Percentiles rank a stretch among this genome's conserved stretches.
These are phyloP conservation scores for Podospora anserina DNA, from an alignment of 495 filamentous ascomycete genomes.

Conservation along the genomic window DNA sequence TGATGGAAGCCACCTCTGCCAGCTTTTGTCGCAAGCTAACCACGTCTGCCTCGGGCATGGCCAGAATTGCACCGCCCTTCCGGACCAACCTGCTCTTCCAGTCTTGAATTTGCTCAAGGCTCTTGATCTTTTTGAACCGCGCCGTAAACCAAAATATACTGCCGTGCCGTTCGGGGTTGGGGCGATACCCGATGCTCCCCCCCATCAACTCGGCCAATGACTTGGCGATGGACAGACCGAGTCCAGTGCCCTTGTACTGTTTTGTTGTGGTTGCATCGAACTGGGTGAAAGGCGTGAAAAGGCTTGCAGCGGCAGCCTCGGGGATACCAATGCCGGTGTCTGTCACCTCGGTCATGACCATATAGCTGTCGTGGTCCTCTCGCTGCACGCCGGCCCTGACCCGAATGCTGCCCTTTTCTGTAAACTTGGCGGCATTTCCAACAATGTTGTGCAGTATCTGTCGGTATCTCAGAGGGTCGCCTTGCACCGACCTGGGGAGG, in stretches of 20 bases:
- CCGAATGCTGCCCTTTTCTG: slow-evolving; percentile 42
- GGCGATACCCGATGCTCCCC: slow-evolving; percentile 58
- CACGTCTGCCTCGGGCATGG: slow-evolving; percentile 21
- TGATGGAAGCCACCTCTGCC: slow-evolving; percentile 29
- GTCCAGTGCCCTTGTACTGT: slow-evolving; percentile 73
- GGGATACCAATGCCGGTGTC: slow-evolving; percentile 78
- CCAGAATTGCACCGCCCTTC: slow-evolving; percentile 12
- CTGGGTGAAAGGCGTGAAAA: slow-evolving; percentile 82
- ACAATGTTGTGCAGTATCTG: slow-evolving; percentile 50
- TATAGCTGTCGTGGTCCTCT: slow-evolving; percentile 42
- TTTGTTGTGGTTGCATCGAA: slow-evolving; percentile 72
- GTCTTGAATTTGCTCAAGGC: slow-evolving; percentile 29
- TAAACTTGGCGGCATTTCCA: slow-evolving; percentile 50
- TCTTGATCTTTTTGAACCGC: slow-evolving; percentile 47
- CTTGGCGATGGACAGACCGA: slow-evolving; percentile 75
- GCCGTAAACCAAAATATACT: slow-evolving; percentile 61
- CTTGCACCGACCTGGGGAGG: slow-evolving; percentile 41
- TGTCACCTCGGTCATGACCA: slow-evolving; percentile 58
- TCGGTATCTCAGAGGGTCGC: slow-evolving; percentile 48
- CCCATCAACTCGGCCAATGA: slow-evolving; percentile 71
- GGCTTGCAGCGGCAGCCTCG: slow-evolving; percentile 53
- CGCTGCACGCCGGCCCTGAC: slow-evolving; percentile 34
- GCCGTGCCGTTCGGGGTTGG: slow-evolving; percentile 51
- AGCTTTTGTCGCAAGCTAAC: slow-evolving; percentile 20
- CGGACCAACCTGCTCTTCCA: slow-evolving; percentile 20